Evolutionary conservation across 1,284 basidiomycete genomes (phyloP), one percentile per base, ranked within the genome.

Genomic region (Boletus albobrunnescens): DNA sequence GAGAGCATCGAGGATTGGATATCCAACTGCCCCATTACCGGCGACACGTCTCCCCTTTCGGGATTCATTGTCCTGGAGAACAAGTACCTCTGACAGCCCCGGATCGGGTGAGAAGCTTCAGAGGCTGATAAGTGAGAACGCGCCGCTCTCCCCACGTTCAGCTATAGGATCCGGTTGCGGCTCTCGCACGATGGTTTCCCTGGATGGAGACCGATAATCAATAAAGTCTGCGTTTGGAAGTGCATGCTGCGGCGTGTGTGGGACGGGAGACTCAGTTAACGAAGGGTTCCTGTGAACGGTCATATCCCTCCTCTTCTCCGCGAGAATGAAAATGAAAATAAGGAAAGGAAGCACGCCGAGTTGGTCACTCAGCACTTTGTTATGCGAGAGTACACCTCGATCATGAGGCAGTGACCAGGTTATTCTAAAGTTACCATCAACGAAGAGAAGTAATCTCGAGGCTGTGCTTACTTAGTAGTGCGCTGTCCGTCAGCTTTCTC

Each of bases 271-370:
- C 58, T 59, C 57, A 4, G 26, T 44, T 37, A 23, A 12, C 39
- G 47, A 63, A 56, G 36, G 16, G 51, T 54, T 39, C 58, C 60
- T 59, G 46, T 45, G 55, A 56, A 32, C n/a, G 39, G 36, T 41
- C 36, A 46, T 47, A 55, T 55, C 35, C 19, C 9, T 44, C 12
- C n/a, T 36, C 41, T 46, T 56, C 37, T 44, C 49, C 28, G 35
- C 49, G n/a, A n/a, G 44, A 43, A 50, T 39, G 35, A 41, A 36
- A 14, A 20, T n/a, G 24, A 22, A 13, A 41, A 38, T 28, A 30
- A 40, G 48, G 36, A 44, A 32, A 56, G 46, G 30, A 22, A 56
- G 46, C 30, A 22, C 3, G 14, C 36, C 36, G 30, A 26, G 31
- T 23, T 13, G 19, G 36, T 32, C 20, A 11, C 23, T 13, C 36